Evolutionary conservation across 2,329 filamentous ascomycete genomes (phyloP), one percentile per base, ranked within the genome.

Genomic region (Aspergillus aculeatinus): DNA sequence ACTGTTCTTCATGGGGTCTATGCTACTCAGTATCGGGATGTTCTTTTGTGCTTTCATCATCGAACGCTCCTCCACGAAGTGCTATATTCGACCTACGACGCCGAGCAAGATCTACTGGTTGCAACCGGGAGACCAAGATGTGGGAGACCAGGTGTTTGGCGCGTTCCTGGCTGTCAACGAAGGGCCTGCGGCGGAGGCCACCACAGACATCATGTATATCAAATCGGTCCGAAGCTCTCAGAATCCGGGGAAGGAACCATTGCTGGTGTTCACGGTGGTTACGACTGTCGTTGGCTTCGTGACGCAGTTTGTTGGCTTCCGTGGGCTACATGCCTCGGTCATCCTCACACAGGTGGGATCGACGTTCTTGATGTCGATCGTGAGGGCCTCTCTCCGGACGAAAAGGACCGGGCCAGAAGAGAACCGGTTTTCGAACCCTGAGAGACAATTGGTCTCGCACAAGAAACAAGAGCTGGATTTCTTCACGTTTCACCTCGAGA

Each of bases 121-220:
- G 0, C 76, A 79, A 35, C 76, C 75, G 0, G 76, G 76, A 1
- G 65, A 67, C 1, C 75, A 79, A 19, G 51, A 63, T 12, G 67
- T 77, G 4, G 76, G 76, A 2, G 76, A 78, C 42, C 75, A 79
- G 35, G 70, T 71, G 1, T 76, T 78, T 27, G 70, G 72, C 12
- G 65, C 75, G 1, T 79, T 78, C 47, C 63, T 75, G 14, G 70
- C 68, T 3, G 65, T 68, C 21, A 69, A 67, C 27, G 65, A 75
- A 60, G 66, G 63, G 2, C 33, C 55, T 0, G 6, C 53, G 1
- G 66, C 65, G 0, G 61, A 64, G 16, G 50, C 61, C 27, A 65
- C 60, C 2, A 60, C 55, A 9, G 35, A 67, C 1, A 47, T 70
- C 5, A 23, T 35, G 49, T 74, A 74, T 48, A 67, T 72, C 25